Conservation (phyloP, 1,284 basidiomycete species). For the Bothia castanella region DNA sequence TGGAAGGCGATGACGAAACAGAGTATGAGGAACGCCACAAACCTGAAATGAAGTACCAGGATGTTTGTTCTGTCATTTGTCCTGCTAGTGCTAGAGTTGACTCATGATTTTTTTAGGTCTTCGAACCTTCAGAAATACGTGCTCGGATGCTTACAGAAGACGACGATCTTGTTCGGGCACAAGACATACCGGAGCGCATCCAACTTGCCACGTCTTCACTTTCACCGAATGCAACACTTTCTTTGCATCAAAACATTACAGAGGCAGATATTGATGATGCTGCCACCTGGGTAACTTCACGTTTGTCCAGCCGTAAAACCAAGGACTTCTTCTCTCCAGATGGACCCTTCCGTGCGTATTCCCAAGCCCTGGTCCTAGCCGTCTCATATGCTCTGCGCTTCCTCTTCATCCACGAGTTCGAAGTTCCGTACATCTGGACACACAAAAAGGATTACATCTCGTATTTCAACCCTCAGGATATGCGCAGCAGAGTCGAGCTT, state of each 20-base stretch:
- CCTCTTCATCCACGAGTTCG: slow-evolving; percentile 84
- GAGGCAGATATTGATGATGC: slow-evolving; percentile 77
- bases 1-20: slow-evolving; percentile 72
- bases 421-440: slow-evolving; percentile 94
- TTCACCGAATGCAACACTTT: slow-evolving; percentile 63
- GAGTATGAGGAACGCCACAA: slow-evolving; percentile 58
- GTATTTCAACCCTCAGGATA: slow-evolving; percentile 64
- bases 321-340: slow-evolving; percentile 68
- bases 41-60: slow-evolving; percentile 82
- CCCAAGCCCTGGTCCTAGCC: slow-evolving; percentile 71
- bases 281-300: slow-evolving; percentile 84
- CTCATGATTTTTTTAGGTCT: slow-evolving; percentile 62
- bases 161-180: slow-evolving; percentile 87
- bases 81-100: slow-evolving; percentile 9
- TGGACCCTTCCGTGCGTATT: slow-evolving; percentile 57
- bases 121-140: slow-evolving; percentile 96
- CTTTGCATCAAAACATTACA: slow-evolving; percentile 62
- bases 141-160: slow-evolving; percentile 90
- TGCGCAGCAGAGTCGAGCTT: slow-evolving; percentile 57
- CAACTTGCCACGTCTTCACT: slow-evolving; percentile 89
- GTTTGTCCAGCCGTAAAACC: slow-evolving; percentile 77
- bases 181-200: slow-evolving; percentile 95
- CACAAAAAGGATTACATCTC: slow-evolving; percentile 91
- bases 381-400: slow-evolving; percentile 80
- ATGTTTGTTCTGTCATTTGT: slow-evolving; percentile 53